These are phyloP conservation scores for Trichosanthes cucumerina DNA, from an alignment of 306 rosid genomes.

Conservation along the genomic window DNA sequence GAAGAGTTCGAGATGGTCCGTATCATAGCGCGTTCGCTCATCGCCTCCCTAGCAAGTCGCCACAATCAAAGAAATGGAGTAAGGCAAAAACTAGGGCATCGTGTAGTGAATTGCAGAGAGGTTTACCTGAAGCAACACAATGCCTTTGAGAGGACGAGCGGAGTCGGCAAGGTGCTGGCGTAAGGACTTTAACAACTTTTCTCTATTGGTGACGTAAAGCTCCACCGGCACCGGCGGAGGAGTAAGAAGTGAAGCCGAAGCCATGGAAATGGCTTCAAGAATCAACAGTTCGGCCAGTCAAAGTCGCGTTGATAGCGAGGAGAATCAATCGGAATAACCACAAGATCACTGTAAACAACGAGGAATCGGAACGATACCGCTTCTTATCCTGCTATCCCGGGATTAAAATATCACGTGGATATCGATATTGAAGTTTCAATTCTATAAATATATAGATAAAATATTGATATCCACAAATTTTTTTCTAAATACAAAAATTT, in stretches of 20 bases:
- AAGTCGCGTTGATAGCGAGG: not conserved
- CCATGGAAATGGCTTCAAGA: constrained; percentile 31
- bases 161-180: constrained; percentile 41
- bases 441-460: no score
- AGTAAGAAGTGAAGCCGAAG: constrained; percentile 28
- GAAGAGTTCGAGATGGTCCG: constrained; percentile 82
- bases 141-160: constrained; percentile 53
- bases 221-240: constrained; percentile 51
- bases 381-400: not conserved
- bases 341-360: not conserved
- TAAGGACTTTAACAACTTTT: constrained; percentile 43
- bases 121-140: constrained; percentile 62
- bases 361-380: not conserved
- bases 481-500: no score
- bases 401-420: no score
- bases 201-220: constrained; percentile 43
- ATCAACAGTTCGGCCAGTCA: not conserved
- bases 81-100: not conserved
- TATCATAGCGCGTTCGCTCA: constrained; percentile 73
- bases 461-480: no score
- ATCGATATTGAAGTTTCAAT: no score
- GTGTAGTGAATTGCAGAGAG: not conserved
- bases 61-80: not conserved
- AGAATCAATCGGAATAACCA: not conserved
- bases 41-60: constrained; percentile 53